phyloP scores from a whole-genome alignment of 1,284 basidiomycete genomes.

The Ceratobasidium sp. region DNA sequence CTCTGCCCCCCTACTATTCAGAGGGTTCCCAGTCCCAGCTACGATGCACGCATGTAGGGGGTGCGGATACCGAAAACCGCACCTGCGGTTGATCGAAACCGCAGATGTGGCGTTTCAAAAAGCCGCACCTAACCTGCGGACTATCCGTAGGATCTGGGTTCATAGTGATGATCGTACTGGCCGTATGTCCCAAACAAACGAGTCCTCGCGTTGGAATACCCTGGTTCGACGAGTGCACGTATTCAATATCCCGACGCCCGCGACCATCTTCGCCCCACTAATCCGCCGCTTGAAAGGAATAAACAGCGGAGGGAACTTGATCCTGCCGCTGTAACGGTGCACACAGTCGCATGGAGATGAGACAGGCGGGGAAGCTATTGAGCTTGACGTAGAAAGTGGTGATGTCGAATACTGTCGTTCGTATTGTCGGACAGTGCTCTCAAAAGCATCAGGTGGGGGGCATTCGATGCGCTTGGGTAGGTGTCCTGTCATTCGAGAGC shows the following conservation, averaged over 20 bases:
- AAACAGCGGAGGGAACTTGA: background rate
- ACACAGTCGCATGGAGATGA: background rate
- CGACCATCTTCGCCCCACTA: background rate
- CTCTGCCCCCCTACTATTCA: background rate
- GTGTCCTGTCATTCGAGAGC: background rate
- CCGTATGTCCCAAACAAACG: constrained; percentile 30
- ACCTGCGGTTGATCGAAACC: too few relatives aligned
- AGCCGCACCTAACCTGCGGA: too few relatives aligned
- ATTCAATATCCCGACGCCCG: constrained; percentile 10
- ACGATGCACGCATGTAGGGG: too few relatives aligned
- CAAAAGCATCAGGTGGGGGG: background rate
- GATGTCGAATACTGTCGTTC: background rate
- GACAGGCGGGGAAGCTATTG: background rate
- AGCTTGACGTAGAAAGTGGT: background rate
- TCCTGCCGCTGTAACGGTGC: too few relatives aligned
- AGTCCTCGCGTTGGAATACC: constrained; percentile 7
- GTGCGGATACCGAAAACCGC: too few relatives aligned
- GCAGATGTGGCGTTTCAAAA: background rate
- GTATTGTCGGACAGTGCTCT: background rate
- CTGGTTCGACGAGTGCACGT: background rate
- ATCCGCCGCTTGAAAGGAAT: background rate
- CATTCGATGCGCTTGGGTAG: background rate
- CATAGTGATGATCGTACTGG: background rate
- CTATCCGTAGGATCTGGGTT: background rate
- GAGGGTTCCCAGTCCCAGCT: too few relatives aligned